These are phyloP conservation scores for Cruciata laevipes DNA, from an alignment of 257 asterid genomes.

Conservation along the genomic window DNA sequence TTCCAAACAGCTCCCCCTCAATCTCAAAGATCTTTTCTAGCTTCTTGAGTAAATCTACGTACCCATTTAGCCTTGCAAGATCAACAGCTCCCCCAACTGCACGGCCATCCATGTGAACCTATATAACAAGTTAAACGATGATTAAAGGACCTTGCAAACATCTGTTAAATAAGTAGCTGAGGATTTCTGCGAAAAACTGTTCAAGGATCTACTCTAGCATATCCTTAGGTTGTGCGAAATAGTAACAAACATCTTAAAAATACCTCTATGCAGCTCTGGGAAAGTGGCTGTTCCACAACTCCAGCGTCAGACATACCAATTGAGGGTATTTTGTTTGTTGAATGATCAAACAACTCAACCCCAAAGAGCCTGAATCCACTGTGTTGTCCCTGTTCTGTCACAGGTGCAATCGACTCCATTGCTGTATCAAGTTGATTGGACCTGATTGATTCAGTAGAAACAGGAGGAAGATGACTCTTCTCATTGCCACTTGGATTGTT, in stretches of 20 bases:
- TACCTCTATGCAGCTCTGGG: constrained; percentile 7
- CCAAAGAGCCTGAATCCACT: constrained; percentile 77
- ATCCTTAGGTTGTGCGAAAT: background rate
- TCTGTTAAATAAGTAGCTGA: constrained; percentile 40
- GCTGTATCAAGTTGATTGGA: constrained; percentile 34
- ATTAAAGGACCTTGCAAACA: background rate
- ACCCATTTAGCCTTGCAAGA: constrained; percentile 63
- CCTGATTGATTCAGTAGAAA: constrained; percentile 34
- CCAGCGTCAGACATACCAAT: constrained; percentile 34
- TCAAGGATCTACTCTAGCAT: background rate
- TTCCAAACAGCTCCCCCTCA: constrained; percentile 67
- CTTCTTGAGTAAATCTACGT: constrained; percentile 68
- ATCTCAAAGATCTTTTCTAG: constrained; percentile 87
- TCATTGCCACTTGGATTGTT: constrained; percentile 30
- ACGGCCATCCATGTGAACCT: constrained; percentile 95
- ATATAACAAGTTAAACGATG: constrained; percentile 13
- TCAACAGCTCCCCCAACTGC: constrained; percentile 97
- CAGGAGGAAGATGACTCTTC: constrained; percentile 27
- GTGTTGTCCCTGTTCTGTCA: constrained; percentile 60
- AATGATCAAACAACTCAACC: constrained; percentile 56
- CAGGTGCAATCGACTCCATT: constrained; percentile 44
- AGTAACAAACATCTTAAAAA: background rate
- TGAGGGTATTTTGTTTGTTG: constrained; percentile 44
- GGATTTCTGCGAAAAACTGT: constrained; percentile 20
- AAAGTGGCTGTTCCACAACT: constrained; percentile 42